Evolutionary conservation across 768 basidiomycete species (phyloP).

Genomic region (Mycena chlorophos): DNA sequence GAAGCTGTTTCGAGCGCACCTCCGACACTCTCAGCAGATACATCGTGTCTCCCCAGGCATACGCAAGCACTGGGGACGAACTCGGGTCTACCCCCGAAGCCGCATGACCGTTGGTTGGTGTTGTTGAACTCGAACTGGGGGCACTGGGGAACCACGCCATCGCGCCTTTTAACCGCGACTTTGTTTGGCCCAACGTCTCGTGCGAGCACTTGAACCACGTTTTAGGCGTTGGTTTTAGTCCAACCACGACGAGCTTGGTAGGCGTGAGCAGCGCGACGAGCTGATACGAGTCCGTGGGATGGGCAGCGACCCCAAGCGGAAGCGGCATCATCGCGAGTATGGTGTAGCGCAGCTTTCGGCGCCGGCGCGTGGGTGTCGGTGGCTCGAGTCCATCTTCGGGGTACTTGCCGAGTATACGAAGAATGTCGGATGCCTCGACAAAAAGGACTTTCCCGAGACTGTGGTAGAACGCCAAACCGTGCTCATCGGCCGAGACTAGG

Average conservation of each 20-base stretch:
- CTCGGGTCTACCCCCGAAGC: conserved; percentile 27
- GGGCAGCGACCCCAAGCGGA: conserved; percentile 71
- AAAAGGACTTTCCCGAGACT: conserved; percentile 92
- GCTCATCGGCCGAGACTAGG: conserved; percentile 85
- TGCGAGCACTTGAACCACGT: conserved; percentile 85
- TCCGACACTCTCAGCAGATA: conserved; percentile 69
- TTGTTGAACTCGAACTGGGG: conserved; percentile 15
- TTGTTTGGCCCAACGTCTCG: conserved; percentile 39
- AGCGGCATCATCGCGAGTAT: conserved; percentile 80
- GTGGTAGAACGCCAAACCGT: conserved; percentile 93
- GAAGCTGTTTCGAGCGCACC: conserved; percentile 48
- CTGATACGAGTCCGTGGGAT: conserved; percentile 77
- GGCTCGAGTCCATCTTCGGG: conserved; percentile 48
- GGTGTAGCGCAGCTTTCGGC: conserved; percentile 52
- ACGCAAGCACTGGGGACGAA: conserved; percentile 73
- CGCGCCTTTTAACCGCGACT: conserved; percentile 57
- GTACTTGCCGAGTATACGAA: conserved; percentile 92
- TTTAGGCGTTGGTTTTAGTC: conserved; percentile 85
- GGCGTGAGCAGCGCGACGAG: conserved; percentile 86
- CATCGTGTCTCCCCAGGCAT: conserved; percentile 78
- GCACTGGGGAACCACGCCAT: conserved; percentile 85
- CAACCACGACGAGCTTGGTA: conserved; percentile 89
- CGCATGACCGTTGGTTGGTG: conserved; percentile 27
- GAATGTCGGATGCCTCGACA: conserved; percentile 90
- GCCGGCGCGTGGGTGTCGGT: conserved; percentile 15